Conservation (phyloP, 306 rosid species). For the Biancaea sappan region DNA sequence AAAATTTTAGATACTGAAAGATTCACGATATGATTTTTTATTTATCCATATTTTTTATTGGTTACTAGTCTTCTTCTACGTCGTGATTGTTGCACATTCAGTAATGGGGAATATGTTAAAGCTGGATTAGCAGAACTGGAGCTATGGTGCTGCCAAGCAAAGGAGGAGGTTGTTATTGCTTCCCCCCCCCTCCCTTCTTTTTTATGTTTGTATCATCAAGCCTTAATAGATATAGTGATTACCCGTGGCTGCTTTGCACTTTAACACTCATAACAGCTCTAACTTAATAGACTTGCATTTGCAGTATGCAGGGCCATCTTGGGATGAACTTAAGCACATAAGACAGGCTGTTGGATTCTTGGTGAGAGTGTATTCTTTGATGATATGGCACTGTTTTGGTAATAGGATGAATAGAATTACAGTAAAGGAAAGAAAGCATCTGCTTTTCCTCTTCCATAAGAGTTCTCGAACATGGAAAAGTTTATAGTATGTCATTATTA, state of each 20-base stretch:
- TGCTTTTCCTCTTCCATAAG: neutral
- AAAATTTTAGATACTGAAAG: constrained; percentile 17
- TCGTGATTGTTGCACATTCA: constrained; percentile 97
- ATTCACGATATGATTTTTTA: constrained; percentile 15
- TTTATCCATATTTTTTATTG: neutral
- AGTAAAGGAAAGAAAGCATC: neutral
- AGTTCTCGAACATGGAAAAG: constrained; percentile 4
- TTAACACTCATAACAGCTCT: neutral
- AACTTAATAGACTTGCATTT: constrained; percentile 17
- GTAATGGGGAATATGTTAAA: constrained; percentile 93
- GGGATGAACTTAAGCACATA: constrained; percentile 93
- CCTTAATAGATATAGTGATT: constrained; percentile 4
- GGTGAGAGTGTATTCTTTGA: constrained; percentile 49
- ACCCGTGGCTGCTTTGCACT: neutral
- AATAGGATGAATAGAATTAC: neutral
- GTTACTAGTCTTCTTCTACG: constrained; percentile 83
- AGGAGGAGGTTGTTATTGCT: constrained; percentile 60
- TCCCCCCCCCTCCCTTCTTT: no score
- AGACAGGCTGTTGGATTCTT: constrained; percentile 93
- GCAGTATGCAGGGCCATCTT: constrained; percentile 84
- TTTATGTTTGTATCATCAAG: neutral
- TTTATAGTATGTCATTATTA: neutral
- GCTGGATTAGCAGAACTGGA: constrained; percentile 95
- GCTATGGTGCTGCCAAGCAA: constrained; percentile 88
- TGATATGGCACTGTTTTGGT: neutral